These are phyloP conservation scores for Cyberlindnera maritima DNA, from an alignment of 805 yeast species.

Conservation along the genomic window DNA sequence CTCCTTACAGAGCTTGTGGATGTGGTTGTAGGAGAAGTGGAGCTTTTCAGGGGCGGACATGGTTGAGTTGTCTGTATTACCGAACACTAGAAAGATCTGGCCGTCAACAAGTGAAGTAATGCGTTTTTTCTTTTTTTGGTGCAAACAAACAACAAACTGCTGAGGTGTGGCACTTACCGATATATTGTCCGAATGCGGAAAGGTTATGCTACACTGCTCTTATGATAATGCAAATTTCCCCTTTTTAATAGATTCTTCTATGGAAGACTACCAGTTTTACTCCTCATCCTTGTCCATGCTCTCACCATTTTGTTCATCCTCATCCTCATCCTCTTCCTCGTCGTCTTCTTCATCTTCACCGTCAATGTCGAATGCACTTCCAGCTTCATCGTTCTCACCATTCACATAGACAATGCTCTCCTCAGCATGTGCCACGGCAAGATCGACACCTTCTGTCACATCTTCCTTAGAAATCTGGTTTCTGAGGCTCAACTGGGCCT, in stretches of 20 bases:
- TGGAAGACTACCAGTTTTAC: neutral
- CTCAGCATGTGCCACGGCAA: conserved; percentile 31
- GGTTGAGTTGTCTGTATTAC: neutral
- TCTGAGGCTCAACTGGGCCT: conserved; percentile 73
- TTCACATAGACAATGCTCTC: conserved; percentile 33
- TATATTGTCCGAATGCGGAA: neutral
- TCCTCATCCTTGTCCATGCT: conserved; percentile 1
- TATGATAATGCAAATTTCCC: neutral
- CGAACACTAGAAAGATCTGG: neutral
- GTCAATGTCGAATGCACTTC: conserved; percentile 35
- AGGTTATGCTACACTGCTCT: neutral
- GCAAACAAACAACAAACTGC: neutral
- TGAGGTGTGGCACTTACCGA: neutral
- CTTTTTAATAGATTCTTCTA: too few relatives aligned
- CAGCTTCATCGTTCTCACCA: conserved; percentile 44
- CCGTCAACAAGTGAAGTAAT: neutral
- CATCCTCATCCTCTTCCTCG: conserved; percentile 17
- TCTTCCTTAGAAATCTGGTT: conserved; percentile 42
- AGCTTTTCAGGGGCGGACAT: conserved; percentile 36
- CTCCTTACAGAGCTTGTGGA: conserved; percentile 80
- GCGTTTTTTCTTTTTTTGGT: neutral
- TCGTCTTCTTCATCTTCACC: conserved; percentile 25
- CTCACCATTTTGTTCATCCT: conserved; percentile 5
- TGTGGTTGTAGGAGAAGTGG: conserved; percentile 74
- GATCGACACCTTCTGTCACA: conserved; percentile 30